These are phyloP conservation scores for Trichophyton simii DNA, from an alignment of 2,329 filamentous ascomycete species.

Conservation along the genomic window DNA sequence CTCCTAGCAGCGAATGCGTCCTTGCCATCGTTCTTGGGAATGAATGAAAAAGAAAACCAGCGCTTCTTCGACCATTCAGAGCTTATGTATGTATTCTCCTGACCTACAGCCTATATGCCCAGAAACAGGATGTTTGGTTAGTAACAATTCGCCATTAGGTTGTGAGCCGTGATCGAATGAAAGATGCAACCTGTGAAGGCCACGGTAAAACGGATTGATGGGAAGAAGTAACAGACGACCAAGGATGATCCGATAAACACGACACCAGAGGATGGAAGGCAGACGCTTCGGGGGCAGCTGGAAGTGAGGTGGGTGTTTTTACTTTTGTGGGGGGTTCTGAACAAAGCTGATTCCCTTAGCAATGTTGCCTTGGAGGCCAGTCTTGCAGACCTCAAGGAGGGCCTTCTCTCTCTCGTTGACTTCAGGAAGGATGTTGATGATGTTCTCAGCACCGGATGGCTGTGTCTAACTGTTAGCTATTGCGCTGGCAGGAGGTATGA, in stretches of 20 bases:
- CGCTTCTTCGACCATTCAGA: background rate
- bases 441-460: constrained; percentile 77
- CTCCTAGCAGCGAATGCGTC: background rate
- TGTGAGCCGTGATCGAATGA: background rate
- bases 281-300: background rate
- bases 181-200: background rate
- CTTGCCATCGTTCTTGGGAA: background rate
- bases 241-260: background rate
- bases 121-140: background rate
- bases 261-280: constrained; percentile 8
- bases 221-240: background rate
- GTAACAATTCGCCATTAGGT: background rate
- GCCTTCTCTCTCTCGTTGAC: constrained; percentile 81
- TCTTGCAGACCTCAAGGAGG: constrained; percentile 61
- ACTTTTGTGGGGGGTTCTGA: constrained; percentile 80
- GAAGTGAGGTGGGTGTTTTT: constrained; percentile 33
- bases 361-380: constrained; percentile 84
- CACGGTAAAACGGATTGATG: background rate
- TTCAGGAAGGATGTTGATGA: constrained; percentile 60
- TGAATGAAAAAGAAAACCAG: background rate
- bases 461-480: constrained; percentile 32
- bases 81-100: background rate
- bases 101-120: background rate
- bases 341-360: constrained; percentile 84
- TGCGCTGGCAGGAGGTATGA: constrained; percentile 1